Conservation (phyloP, 2,329 filamentous ascomycete genomes). For the Penicillium sp. region DNA sequence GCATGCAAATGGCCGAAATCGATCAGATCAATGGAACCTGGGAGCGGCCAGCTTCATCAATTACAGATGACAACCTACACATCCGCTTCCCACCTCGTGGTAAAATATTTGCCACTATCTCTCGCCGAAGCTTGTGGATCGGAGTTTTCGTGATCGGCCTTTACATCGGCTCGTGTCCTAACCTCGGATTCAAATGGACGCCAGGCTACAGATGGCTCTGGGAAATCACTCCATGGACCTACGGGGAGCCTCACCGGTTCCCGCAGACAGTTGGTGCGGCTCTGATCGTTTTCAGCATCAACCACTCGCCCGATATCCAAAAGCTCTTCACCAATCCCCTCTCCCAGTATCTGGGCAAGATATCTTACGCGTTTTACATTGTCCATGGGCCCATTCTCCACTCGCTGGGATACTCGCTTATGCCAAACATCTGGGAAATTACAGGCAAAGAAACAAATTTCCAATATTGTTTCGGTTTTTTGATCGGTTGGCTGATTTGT, state of each 20-base stretch:
- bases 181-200: constrained; percentile 40
- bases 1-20: constrained; percentile 46
- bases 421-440: constrained; percentile 42
- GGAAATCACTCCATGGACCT: constrained; percentile 40
- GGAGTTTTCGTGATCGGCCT: constrained; percentile 41
- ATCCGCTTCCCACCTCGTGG: constrained; percentile 15
- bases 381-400: constrained; percentile 49
- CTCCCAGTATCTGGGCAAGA: constrained; percentile 49
- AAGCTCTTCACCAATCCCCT: constrained; percentile 42
- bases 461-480: constrained; percentile 41
- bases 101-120: constrained; percentile 22
- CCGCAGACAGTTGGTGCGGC: constrained; percentile 45
- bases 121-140: constrained; percentile 37
- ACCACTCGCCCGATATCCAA: constrained; percentile 42
- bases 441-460: constrained; percentile 42
- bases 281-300: constrained; percentile 45
- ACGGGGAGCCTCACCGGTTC: constrained; percentile 46
- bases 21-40: constrained; percentile 41
- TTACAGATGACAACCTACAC: constrained; percentile 19
- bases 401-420: constrained; percentile 44
- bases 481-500: constrained; percentile 42
- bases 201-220: constrained; percentile 45
- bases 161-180: constrained; percentile 46
- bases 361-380: constrained; percentile 51
- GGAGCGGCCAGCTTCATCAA: constrained; percentile 21